phyloP scores from a whole-genome alignment of 441 rosid genomes.

The Croton setiger region DNA sequence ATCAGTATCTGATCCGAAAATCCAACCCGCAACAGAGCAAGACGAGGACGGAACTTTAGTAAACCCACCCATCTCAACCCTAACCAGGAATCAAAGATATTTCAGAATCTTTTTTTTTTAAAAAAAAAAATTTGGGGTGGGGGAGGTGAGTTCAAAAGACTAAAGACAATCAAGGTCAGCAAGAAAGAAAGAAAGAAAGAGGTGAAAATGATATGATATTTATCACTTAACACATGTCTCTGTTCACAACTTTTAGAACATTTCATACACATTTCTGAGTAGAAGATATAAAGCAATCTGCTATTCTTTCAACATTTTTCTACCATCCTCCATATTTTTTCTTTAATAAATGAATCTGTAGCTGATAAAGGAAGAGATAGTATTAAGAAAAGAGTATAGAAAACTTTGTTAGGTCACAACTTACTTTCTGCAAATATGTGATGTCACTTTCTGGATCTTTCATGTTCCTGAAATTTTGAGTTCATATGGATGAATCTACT shows the following conservation, averaged over 20 bases:
- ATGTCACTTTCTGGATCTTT: neutral
- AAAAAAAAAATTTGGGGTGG: neutral
- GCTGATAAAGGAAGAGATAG: constrained; percentile 4
- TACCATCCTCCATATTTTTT: neutral
- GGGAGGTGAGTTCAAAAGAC: neutral
- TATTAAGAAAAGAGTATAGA: too few relatives aligned
- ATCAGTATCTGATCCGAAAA: too few relatives aligned
- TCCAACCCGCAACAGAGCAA: too few relatives aligned
- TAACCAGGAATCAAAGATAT: neutral
- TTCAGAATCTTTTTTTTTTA: neutral
- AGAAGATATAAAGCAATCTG: constrained; percentile 8
- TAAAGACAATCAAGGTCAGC: neutral
- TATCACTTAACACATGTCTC: constrained; percentile 16
- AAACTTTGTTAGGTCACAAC: too few relatives aligned
- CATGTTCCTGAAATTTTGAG: neutral
- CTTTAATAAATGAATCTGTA: neutral
- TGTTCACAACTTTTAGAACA: constrained; percentile 26
- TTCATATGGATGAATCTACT: too few relatives aligned
- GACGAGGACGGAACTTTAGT: too few relatives aligned
- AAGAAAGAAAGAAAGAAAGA: neutral
- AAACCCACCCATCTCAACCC: too few relatives aligned
- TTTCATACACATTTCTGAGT: constrained; percentile 13
- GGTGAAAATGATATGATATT: neutral
- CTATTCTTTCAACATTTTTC: neutral
- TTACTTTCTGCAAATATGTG: neutral